Base-by-base conservation (phyloP, 208 protist genomes). In the Acanthamoeba lenticulata region DNA sequence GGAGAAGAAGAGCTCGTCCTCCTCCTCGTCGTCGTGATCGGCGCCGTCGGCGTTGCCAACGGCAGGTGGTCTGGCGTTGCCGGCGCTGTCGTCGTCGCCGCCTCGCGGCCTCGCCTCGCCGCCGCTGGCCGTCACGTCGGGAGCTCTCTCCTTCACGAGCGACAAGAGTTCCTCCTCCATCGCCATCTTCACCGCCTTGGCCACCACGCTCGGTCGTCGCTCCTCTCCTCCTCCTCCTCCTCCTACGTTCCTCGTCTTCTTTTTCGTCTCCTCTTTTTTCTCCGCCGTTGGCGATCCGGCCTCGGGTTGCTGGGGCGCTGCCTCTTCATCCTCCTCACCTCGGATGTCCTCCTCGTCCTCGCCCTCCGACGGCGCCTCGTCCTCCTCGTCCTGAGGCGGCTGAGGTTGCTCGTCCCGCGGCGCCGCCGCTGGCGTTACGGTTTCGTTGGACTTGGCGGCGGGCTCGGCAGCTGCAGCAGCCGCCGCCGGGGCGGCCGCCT, bases 1-100 rank as follows among this genome's bases (percentile, higher is more conserved):
- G 38, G 77, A 86, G 45, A 86, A 86, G 77, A 86, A 57, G 27
- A 86, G 77, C 77, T 86, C 77, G 38, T 86, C 77, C 32, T 86
- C 77, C 32, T 86, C 77, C 0, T 38, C 77, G 3, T 86, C 77
- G n/a, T 86, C 77, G 2, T 86, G n/a, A 21, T 47, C 27, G 38
- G 27, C 44, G 29, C 27, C 29, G 17, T 21, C 45, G 24, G 27
- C 77, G 45, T 86, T 86, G 6, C 29, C 45, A 27, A 34, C 19
- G 42, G 38, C 34, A 11, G 36, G 27, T 13, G 67, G 21, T 27
- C 19, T 29, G 29, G 17, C 67, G 29, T 17, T 77, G n/a, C n/a
- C n/a, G n/a, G n/a, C n/a, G n/a, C n/a, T n/a, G n/a, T n/a, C n/a
- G n/a, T n/a, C n/a, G n/a, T n/a, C n/a, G n/a, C n/a, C n/a, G n/a